Evolutionary conservation across 257 asterid genomes (phyloP).

Genomic region (Solanum pennellii): DNA sequence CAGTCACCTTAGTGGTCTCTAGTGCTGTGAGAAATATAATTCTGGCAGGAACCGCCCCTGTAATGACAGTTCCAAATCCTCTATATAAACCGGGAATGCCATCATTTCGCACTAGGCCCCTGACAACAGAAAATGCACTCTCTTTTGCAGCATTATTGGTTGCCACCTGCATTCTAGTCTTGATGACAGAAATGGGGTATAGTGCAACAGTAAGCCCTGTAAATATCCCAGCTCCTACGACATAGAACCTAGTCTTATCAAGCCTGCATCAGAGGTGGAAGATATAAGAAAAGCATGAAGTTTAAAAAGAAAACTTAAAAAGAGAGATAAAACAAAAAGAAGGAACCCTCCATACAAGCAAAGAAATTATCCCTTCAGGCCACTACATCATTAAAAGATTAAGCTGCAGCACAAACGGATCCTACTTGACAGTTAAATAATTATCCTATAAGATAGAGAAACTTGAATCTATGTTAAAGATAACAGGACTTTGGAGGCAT

Average conservation of each 20-base stretch:
- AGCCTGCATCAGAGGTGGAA: constrained; percentile 40
- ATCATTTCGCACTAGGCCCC: constrained; percentile 56
- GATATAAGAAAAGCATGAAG: not conserved
- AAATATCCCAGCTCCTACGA: constrained; percentile 87
- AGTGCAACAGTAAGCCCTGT: constrained; percentile 74
- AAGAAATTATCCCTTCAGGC: not conserved
- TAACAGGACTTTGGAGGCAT: not conserved
- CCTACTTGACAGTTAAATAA: not conserved
- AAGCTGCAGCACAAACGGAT: not conserved
- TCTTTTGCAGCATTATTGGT: constrained; percentile 44
- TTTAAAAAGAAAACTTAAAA: not conserved
- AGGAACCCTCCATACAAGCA: not conserved
- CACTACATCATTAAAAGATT: not conserved
- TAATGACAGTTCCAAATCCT: constrained; percentile 81
- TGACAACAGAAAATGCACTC: constrained; percentile 65
- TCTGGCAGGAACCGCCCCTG: constrained; percentile 90
- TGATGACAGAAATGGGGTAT: constrained; percentile 84
- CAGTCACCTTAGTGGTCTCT: constrained; percentile 74
- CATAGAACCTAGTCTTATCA: constrained; percentile 67
- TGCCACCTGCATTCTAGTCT: constrained; percentile 83
- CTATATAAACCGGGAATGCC: constrained; percentile 77
- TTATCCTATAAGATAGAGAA: not conserved
- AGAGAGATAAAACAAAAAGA: not conserved
- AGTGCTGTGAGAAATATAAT: constrained; percentile 78
- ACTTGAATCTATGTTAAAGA: not conserved